Evolutionary conservation across 2,329 filamentous ascomycete genomes (phyloP).

Genomic region (Calonectria pseudoturangicola): DNA sequence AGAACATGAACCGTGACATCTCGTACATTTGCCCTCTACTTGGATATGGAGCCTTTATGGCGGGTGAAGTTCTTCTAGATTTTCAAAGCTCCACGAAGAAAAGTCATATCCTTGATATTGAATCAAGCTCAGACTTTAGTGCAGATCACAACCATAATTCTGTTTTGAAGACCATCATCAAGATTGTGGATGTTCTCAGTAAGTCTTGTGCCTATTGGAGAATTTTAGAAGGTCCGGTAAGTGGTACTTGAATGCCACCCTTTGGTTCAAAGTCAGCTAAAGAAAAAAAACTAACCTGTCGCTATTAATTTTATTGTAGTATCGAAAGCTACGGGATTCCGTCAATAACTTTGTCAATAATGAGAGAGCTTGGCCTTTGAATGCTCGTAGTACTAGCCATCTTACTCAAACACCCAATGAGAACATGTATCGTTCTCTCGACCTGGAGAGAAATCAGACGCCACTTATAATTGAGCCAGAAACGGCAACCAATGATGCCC

Average conservation of each 20-base stretch:
- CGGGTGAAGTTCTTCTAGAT: not conserved
- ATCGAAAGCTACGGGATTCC: no score
- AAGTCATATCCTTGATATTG: not conserved
- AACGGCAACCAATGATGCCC: no score
- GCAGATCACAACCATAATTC: not conserved
- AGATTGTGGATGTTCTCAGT: not conserved
- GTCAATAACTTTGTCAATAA: no score
- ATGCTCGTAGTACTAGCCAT: no score
- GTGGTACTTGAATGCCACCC: not conserved
- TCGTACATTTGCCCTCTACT: conserved; percentile 1
- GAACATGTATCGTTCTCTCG: no score
- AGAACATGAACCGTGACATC: not conserved
- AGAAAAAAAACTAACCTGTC: no score
- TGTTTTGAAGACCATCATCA: not conserved
- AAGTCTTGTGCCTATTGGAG: not conserved
- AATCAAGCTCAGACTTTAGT: not conserved
- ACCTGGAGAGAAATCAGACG: no score
- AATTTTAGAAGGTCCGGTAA: not conserved
- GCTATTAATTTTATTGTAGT: no score
- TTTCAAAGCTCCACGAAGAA: not conserved
- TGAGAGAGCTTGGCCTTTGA: no score
- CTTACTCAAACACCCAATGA: no score
- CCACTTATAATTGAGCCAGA: no score
- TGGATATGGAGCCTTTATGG: conserved; percentile 7
- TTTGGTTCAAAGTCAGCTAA: no score